These are phyloP conservation scores for Flaveria sonorensis DNA, from an alignment of 129 eudicot genomes.

Conservation along the genomic window DNA sequence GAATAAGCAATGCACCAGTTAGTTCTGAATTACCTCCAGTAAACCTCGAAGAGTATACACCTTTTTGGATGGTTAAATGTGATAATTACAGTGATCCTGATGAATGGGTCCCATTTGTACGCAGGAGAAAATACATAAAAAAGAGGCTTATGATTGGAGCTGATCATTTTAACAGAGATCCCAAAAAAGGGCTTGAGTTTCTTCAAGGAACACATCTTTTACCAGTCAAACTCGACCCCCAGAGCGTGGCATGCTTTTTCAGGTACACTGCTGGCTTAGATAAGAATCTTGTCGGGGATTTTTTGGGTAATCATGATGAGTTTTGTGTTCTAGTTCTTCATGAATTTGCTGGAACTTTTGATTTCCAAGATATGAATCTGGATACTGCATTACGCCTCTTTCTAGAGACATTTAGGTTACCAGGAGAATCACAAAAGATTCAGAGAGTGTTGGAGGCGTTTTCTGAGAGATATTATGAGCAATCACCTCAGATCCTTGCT, in stretches of 20 bases:
- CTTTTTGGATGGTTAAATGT: conserved; percentile 94
- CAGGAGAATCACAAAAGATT: conserved; percentile 96
- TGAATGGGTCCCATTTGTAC: conserved; percentile 87
- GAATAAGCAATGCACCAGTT: conserved; percentile 66
- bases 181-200: conserved; percentile 86
- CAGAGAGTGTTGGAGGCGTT: conserved; percentile 94
- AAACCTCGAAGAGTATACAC: conserved; percentile 71
- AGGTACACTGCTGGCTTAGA: conserved; percentile 93
- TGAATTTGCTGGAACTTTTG: conserved; percentile 89
- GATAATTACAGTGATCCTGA: conserved; percentile 71
- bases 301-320: conserved; percentile 88
- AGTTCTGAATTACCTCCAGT: conserved; percentile 58
- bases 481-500: conserved; percentile 72
- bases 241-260: conserved; percentile 90
- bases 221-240: conserved; percentile 92
- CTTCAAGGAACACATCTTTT: conserved; percentile 87
- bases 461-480: conserved; percentile 88
- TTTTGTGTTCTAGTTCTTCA: conserved; percentile 91
- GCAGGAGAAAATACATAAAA: conserved; percentile 74
- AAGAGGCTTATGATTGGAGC: conserved; percentile 93
- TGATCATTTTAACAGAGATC: conserved; percentile 88
- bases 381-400: conserved; percentile 84
- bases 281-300: conserved; percentile 94
- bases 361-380: conserved; percentile 90
- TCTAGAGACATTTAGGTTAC: conserved; percentile 83